These are phyloP conservation scores for Torrubiella hemipterigena DNA, from an alignment of 2,329 filamentous ascomycete genomes.

Conservation along the genomic window DNA sequence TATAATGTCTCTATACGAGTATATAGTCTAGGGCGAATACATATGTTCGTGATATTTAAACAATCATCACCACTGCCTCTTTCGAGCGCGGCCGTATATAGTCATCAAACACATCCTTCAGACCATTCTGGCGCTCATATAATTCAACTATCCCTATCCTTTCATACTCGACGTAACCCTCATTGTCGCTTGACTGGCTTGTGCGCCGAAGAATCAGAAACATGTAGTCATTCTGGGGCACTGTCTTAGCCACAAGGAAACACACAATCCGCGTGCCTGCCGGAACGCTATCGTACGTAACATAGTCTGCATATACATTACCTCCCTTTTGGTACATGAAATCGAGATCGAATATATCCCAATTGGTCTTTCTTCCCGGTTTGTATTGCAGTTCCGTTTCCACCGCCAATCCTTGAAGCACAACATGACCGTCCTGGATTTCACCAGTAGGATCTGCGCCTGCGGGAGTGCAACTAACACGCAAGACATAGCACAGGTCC, in stretches of 20 bases:
- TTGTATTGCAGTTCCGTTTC: background rate
- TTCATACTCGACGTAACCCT: background rate
- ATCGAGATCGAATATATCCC: background rate
- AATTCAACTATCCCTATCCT: background rate
- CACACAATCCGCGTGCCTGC: too few species aligned
- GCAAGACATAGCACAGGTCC: background rate
- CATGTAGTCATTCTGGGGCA: background rate
- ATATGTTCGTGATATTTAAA: too few species aligned
- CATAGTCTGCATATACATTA: background rate
- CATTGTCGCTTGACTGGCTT: background rate
- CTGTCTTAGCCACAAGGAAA: background rate
- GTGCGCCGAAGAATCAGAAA: background rate
- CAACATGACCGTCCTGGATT: background rate
- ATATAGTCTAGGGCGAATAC: too few species aligned
- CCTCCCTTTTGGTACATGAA: background rate
- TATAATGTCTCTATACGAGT: too few species aligned
- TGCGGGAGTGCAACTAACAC: background rate
- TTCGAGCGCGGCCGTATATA: too few species aligned
- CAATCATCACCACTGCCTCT: too few species aligned
- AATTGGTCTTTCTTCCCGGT: background rate
- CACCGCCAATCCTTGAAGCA: background rate
- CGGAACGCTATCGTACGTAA: too few species aligned
- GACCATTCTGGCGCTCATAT: background rate
- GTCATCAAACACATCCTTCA: background rate
- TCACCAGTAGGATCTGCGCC: background rate